Evolutionary conservation across 2,329 filamentous ascomycete genomes (phyloP), one percentile per base, ranked within the genome.

Genomic region (Pseudogymnoascus sp.): DNA sequence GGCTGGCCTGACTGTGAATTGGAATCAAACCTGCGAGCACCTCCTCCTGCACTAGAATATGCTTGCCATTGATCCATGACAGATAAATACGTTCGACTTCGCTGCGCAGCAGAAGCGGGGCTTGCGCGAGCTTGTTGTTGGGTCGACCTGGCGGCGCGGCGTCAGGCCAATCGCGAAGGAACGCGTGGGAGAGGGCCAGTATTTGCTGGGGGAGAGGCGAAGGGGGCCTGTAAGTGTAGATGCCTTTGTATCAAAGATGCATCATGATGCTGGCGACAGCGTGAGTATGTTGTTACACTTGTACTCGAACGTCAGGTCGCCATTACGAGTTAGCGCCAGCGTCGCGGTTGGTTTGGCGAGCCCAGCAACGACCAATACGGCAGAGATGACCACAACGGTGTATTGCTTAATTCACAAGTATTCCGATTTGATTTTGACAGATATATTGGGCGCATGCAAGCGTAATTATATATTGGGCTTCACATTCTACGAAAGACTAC

Each of bases 21-120:
- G 73, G 80, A 79, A 74, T 84, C 85, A 74, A 85, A 87, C 76
- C 86, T 83, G 76, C 83, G 81, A 71, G 85, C 79, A 72, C 82
- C 81, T 71, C 79, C 81, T 70, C 81, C 75, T 73, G 85, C 78
- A 74, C 89, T 86, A 73, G 82, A 77, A 75, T 89, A 90, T 66
- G 81, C 74, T 77, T 86, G 84, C 86, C 85, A 89, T 78, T 87
- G 77, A 77, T 83, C 81, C 81, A 84, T 82, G 70, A 68, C 71
- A 68, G 68, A 60, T 63, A 62, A 50, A 60, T 37, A 60, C 50
- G 58, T 39, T 35, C 61, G 60, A 60, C 35, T 58, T 33, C 61
- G 59, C 35, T 15, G 61, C 54, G 44, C 40, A 44, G 31, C 33
- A 54, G 35, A 29, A 61, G 59, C 39, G 37, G 57, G 26, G 60